Evolutionary conservation across 495 filamentous ascomycete genomes (phyloP).

Genomic region (Talaromyces adpressus): DNA sequence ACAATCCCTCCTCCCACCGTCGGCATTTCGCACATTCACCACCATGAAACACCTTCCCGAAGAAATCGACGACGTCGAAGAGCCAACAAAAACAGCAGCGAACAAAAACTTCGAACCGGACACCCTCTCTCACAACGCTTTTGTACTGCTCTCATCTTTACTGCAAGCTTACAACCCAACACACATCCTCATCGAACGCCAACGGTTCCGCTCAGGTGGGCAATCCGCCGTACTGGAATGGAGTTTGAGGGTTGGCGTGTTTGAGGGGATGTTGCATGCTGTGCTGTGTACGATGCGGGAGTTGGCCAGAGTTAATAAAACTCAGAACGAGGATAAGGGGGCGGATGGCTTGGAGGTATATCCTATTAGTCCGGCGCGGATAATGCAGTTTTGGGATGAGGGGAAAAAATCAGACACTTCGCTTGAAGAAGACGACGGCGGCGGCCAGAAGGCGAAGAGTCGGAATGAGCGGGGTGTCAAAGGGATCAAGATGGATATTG

Average conservation of each 20-base stretch:
- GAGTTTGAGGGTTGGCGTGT: constrained; percentile 83
- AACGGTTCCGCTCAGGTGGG: constrained; percentile 72
- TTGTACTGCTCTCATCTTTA: constrained; percentile 47
- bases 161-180: constrained; percentile 49
- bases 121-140: constrained; percentile 41
- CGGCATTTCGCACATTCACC: constrained; percentile 7
- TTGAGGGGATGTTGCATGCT: constrained; percentile 84
- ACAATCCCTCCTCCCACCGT: neutral
- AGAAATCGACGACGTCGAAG: constrained; percentile 1
- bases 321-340: neutral
- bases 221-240: constrained; percentile 67
- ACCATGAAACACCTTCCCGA: neutral
- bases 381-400: constrained; percentile 33
- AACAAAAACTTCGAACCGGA: constrained; percentile 43
- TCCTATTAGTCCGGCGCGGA: constrained; percentile 32
- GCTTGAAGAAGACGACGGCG: neutral
- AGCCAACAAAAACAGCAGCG: constrained; percentile 8
- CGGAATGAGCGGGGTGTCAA: constrained; percentile 16
- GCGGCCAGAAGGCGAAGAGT: constrained; percentile 3
- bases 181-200: constrained; percentile 80
- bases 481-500: constrained; percentile 49
- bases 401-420: neutral
- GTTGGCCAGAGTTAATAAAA: constrained; percentile 16
- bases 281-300: constrained; percentile 52
- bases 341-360: constrained; percentile 12